Percentiles rank a stretch among this genome's conserved stretches.
These are phyloP conservation scores for Suhomyces sp. DNA, from an alignment of 805 yeast species.

Conservation along the genomic window DNA sequence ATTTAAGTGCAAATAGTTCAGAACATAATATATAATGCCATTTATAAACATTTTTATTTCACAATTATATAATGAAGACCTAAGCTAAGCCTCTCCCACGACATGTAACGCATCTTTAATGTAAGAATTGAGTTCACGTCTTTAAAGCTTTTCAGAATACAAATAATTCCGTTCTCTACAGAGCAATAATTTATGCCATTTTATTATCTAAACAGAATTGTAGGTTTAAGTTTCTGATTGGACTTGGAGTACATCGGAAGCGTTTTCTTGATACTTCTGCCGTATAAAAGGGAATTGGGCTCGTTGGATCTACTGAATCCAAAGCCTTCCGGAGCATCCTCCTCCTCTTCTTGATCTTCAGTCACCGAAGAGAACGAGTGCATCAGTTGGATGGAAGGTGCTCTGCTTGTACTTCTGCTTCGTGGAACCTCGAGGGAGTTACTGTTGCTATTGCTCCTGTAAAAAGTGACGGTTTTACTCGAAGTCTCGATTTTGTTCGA, in stretches of 20 bases:
- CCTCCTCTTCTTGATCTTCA: slow-evolving; percentile 17
- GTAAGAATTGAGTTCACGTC: too few relatives aligned
- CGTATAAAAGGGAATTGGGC: not conserved
- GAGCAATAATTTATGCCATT: not conserved
- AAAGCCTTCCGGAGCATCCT: slow-evolving; percentile 1
- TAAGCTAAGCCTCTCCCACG: too few relatives aligned
- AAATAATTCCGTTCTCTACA: too few relatives aligned
- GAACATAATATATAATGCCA: too few relatives aligned
- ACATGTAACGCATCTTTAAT: too few relatives aligned
- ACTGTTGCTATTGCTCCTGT: slow-evolving; percentile 25
- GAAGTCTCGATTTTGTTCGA: slow-evolving; percentile 35
- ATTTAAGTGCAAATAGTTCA: too few relatives aligned
- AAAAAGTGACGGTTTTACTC: slow-evolving; percentile 42
- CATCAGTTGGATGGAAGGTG: slow-evolving; percentile 27
- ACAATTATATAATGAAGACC: too few relatives aligned
- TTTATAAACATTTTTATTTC: too few relatives aligned
- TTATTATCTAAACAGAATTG: slow-evolving; percentile 1
- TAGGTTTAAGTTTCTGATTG: not conserved
- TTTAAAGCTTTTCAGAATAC: too few relatives aligned
- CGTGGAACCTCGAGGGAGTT: slow-evolving; percentile 10
- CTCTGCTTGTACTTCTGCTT: slow-evolving; percentile 24
- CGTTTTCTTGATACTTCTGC: not conserved
- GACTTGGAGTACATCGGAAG: not conserved
- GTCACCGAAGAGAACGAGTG: slow-evolving; percentile 25
- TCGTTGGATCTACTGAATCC: not conserved